Conservation (phyloP, 2,329 filamentous ascomycete species). For the Verticillium tricorpus region DNA sequence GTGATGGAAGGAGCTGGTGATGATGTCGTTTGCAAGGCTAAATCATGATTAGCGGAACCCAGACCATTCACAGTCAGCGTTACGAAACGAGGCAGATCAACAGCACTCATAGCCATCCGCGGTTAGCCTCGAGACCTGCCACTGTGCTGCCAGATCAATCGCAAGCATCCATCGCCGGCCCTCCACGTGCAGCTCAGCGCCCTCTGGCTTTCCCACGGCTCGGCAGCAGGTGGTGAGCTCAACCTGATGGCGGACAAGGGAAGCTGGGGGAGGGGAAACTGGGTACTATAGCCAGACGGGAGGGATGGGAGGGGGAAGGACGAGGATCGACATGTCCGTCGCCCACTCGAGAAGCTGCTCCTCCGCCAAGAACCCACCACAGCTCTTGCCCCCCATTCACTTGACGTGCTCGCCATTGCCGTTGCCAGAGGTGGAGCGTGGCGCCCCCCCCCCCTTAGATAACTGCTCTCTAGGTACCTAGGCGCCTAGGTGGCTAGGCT, state of each 20-base stretch:
- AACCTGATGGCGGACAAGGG: background rate
- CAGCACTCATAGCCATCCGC: no score
- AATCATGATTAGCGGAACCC: background rate
- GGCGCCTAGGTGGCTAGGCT: no score
- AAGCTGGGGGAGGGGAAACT: background rate
- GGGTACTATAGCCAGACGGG: background rate
- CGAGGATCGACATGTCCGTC: no score
- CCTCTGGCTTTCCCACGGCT: background rate
- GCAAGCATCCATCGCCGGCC: background rate
- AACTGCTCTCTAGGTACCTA: no score
- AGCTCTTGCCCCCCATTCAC: no score
- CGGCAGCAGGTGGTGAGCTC: background rate
- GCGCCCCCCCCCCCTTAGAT: no score
- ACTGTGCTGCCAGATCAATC: background rate
- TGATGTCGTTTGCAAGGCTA: background rate
- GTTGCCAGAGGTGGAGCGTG: no score
- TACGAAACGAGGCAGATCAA: background rate
- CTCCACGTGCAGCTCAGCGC: background rate
- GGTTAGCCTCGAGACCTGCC: background rate
- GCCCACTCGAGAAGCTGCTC: no score
- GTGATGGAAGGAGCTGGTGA: background rate
- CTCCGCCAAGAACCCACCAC: no score
- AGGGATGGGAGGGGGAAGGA: no score
- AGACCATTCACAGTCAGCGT: background rate
- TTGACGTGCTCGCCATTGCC: no score